These are phyloP conservation scores for Fusarium sp. DNA, from an alignment of 2,329 filamentous ascomycete genomes.

Conservation along the genomic window DNA sequence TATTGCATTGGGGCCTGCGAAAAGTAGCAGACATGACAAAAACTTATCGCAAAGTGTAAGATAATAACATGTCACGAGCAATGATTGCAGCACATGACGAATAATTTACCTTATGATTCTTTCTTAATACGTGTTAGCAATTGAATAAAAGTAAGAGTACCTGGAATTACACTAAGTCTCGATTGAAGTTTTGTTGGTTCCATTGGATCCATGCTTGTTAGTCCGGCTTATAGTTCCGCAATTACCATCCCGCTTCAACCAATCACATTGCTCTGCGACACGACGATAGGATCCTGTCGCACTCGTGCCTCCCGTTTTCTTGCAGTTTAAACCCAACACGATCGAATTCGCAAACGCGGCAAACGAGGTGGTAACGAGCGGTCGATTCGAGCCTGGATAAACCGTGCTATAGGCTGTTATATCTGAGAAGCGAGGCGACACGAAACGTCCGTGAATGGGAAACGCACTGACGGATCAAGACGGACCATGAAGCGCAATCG, in stretches of 20 bases:
- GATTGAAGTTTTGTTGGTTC: conserved; percentile 9
- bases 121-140: background rate
- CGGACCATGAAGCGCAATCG: conserved; percentile 47
- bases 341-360: conserved; percentile 21
- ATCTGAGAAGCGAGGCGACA: conserved; percentile 2
- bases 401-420: conserved; percentile 1
- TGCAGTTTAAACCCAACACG: conserved; percentile 32
- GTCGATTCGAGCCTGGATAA: background rate
- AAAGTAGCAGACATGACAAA: conserved; percentile 34
- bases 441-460: conserved; percentile 19
- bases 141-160: background rate
- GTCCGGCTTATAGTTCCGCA: conserved; percentile 33
- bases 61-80: conserved; percentile 41
- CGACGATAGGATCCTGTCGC: conserved; percentile 42
- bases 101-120: conserved; percentile 15
- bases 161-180: background rate
- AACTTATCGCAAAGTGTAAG: conserved; percentile 24
- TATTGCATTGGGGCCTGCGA: conserved; percentile 27
- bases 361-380: conserved; percentile 13
- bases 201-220: background rate
- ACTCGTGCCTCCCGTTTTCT: conserved; percentile 42
- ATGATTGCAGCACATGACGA: conserved; percentile 25
- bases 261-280: conserved; percentile 43
- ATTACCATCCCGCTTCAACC: conserved; percentile 19
- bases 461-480: conserved; percentile 11